Evolutionary conservation across 164 flowering plant genomes (phyloP).

Genomic region (Umbellularia californica): DNA sequence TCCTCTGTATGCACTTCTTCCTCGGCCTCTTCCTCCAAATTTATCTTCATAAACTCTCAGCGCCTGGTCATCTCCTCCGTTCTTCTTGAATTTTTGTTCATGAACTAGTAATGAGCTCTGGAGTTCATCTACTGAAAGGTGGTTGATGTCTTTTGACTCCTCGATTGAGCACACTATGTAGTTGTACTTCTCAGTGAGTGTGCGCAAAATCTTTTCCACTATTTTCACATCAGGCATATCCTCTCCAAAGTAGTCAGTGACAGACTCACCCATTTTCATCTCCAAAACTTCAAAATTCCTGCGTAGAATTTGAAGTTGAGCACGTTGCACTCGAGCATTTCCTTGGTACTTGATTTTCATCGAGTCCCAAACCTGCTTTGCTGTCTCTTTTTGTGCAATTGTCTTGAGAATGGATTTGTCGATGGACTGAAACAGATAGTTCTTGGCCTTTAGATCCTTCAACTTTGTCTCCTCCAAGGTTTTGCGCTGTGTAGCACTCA

Average conservation of each 20-base stretch:
- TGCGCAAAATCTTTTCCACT: conserved; percentile 12
- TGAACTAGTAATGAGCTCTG: conserved; percentile 20
- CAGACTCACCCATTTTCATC: conserved; percentile 15
- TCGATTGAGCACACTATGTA: conserved; percentile 5
- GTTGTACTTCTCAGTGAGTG: conserved; percentile 17
- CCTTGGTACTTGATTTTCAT: conserved; percentile 6
- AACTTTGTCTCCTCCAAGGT: conserved; percentile 6
- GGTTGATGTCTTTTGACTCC: conserved; percentile 16
- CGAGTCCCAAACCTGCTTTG: no score
- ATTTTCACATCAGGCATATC: conserved; percentile 15
- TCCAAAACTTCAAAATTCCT: conserved; percentile 22
- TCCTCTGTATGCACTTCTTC: no score
- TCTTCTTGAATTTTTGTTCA: conserved; percentile 16
- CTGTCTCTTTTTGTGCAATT: background rate
- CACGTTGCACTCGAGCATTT: conserved; percentile 21
- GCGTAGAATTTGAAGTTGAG: conserved; percentile 15
- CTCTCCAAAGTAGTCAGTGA: conserved; percentile 3
- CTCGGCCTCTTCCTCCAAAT: conserved; percentile 16
- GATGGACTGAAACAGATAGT: background rate
- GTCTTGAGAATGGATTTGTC: background rate
- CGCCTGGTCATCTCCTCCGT: conserved; percentile 12
- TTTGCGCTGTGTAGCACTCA: no score
- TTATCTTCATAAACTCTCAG: conserved; percentile 9
- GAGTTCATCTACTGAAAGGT: conserved; percentile 16
- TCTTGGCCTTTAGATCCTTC: conserved; percentile 4